Conservation (phyloP, 176 grass and related monocot genomes). For the Triticum timopheevii region DNA sequence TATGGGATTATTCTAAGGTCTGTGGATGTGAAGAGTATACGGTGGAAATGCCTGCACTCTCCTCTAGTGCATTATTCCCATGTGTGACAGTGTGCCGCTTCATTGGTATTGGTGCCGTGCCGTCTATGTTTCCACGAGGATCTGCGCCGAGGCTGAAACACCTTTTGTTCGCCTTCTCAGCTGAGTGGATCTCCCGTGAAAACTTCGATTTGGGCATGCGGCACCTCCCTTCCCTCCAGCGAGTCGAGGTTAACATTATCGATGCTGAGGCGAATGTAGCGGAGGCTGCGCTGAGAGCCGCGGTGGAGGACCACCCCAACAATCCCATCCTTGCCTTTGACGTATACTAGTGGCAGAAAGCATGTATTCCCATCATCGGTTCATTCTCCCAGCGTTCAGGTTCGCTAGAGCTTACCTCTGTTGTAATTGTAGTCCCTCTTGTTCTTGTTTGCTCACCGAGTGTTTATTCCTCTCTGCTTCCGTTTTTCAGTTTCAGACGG, state of each 20-base stretch:
- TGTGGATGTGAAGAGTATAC: too few relatives aligned
- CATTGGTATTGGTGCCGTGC: rapidly evolving
- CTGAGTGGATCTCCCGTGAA: neutral
- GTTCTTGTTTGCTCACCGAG: too few relatives aligned
- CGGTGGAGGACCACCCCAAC: neutral
- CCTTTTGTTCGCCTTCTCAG: neutral
- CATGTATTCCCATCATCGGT: neutral
- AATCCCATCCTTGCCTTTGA: neutral
- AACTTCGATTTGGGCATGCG: neutral
- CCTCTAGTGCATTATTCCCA: neutral
- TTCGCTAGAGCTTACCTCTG: too few relatives aligned
- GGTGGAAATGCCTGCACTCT: neutral
- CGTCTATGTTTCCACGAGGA: neutral
- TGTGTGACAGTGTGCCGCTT: neutral
- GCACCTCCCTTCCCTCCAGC: neutral
- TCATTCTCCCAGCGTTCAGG: neutral
- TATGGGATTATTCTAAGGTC: rapidly evolving
- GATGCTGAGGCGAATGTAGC: neutral
- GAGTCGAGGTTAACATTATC: rapidly evolving
- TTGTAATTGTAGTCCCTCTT: too few relatives aligned
- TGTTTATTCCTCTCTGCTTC: too few relatives aligned
- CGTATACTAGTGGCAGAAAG: neutral
- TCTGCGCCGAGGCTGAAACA: neutral
- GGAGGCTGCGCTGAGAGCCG: neutral
- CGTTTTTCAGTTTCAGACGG: neutral